phyloP scores from a whole-genome alignment of 208 protist species.

The Crithidia bombi region DNA sequence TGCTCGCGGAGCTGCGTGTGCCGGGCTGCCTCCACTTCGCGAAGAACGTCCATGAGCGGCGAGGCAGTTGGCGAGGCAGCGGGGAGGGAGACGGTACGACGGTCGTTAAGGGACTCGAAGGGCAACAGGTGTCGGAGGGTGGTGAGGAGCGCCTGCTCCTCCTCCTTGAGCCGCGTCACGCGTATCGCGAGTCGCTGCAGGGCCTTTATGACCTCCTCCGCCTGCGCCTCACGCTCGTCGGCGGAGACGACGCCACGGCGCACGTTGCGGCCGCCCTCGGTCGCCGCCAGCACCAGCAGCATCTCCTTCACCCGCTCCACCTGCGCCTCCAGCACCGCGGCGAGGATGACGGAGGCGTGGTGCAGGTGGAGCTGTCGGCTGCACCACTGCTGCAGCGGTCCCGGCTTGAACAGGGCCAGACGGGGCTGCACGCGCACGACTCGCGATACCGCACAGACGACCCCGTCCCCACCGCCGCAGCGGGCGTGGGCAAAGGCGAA shows the following conservation, averaged over 20 bases:
- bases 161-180: not conserved
- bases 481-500: slow-evolving; percentile 21
- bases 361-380: slow-evolving; percentile 11
- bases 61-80: not conserved
- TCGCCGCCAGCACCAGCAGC: slow-evolving; percentile 12
- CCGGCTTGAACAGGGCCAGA: slow-evolving; percentile 13
- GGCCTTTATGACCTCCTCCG: slow-evolving; percentile 12
- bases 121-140: slow-evolving; percentile 2
- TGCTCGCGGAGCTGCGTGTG: not conserved
- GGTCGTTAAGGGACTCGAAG: slow-evolving; percentile 14
- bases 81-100: not conserved
- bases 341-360: slow-evolving; percentile 6
- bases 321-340: slow-evolving; percentile 15
- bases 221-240: slow-evolving; percentile 9
- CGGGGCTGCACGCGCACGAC: slow-evolving; percentile 18
- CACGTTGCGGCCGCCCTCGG: slow-evolving; percentile 2
- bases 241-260: slow-evolving; percentile 1
- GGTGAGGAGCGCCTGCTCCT: slow-evolving; percentile 2
- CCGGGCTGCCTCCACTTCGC: slow-evolving; percentile 1
- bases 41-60: not conserved
- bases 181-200: slow-evolving; percentile 16
- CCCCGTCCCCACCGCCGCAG: not conserved
- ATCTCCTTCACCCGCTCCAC: slow-evolving; percentile 25
- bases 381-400: slow-evolving; percentile 19
- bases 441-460: slow-evolving; percentile 8